These are phyloP conservation scores for Blastobotrys terrestris DNA, from an alignment of 805 yeast genomes.

Conservation along the genomic window DNA sequence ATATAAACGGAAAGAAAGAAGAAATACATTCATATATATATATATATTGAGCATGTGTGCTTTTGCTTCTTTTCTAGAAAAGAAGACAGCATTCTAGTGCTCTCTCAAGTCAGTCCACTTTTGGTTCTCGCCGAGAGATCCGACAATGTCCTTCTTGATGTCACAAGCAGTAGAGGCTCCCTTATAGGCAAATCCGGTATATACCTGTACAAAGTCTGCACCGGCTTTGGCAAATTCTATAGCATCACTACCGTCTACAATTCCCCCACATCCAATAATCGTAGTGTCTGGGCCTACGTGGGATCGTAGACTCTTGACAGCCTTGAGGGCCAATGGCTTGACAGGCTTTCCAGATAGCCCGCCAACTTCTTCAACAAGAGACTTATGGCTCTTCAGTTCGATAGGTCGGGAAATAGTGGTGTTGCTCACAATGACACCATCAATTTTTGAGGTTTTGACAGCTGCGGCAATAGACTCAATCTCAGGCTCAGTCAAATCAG, in stretches of 20 bases:
- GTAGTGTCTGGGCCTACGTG: conserved; percentile 70
- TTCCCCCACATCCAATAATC: conserved; percentile 92
- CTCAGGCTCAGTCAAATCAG: conserved; percentile 79
- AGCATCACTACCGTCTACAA: conserved; percentile 80
- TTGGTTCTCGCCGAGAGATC: conserved; percentile 61
- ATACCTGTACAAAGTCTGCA: conserved; percentile 80
- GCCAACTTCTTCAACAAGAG: conserved; percentile 57
- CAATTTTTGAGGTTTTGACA: conserved; percentile 69
- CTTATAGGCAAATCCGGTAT: conserved; percentile 85
- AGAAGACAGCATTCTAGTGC: too few relatives aligned
- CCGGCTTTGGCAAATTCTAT: conserved; percentile 91
- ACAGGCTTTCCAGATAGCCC: conserved; percentile 92
- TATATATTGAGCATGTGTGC: too few relatives aligned
- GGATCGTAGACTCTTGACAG: conserved; percentile 64
- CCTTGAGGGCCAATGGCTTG: conserved; percentile 69
- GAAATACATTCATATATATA: too few relatives aligned
- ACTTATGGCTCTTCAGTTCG: conserved; percentile 43
- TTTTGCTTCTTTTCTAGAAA: too few relatives aligned
- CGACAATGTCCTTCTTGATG: conserved; percentile 52
- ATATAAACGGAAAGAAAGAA: too few relatives aligned
- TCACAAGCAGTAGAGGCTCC: conserved; percentile 79
- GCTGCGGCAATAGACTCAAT: conserved; percentile 75
- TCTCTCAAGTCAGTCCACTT: conserved; percentile 67
- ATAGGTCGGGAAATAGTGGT: conserved; percentile 85
- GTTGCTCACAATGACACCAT: conserved; percentile 88